phyloP scores from a whole-genome alignment of 768 basidiomycete genomes.

The Holtermanniella nyarrowii region DNA sequence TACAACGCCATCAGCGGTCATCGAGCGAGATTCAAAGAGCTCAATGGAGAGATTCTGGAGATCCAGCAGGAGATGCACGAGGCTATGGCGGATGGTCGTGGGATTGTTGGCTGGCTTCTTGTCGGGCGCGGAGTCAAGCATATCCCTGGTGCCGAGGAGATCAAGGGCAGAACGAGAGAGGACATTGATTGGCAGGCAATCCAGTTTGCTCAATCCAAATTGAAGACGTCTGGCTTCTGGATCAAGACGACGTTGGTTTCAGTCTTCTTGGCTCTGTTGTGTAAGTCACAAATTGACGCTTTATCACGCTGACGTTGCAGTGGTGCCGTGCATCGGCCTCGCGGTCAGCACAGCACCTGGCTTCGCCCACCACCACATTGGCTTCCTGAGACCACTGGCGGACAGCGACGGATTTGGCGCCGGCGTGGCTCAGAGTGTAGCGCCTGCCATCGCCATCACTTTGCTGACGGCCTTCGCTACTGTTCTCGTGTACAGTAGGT shows the following conservation, averaged over 20 bases:
- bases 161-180: constrained; percentile 71
- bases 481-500: too few species aligned
- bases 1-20: constrained; percentile 62
- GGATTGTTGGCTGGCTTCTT: constrained; percentile 63
- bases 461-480: constrained; percentile 54
- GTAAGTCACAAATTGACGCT: constrained; percentile 46
- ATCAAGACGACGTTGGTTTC: constrained; percentile 48
- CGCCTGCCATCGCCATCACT: constrained; percentile 54
- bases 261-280: constrained; percentile 50
- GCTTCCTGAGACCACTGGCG: constrained; percentile 53
- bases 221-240: constrained; percentile 50
- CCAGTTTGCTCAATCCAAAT: constrained; percentile 47
- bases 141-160: constrained; percentile 56
- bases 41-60: constrained; percentile 64
- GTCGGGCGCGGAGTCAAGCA: constrained; percentile 59
- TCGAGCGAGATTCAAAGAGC: constrained; percentile 58
- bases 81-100: constrained; percentile 58
- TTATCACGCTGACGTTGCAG: constrained; percentile 40
- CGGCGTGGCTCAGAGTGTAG: constrained; percentile 59
- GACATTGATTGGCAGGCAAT: constrained; percentile 72
- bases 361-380: constrained; percentile 59
- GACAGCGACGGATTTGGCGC: constrained; percentile 48
- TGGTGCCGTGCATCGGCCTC: constrained; percentile 61
- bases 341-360: constrained; percentile 60
- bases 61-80: constrained; percentile 58